A percentile compares a stretch with the other conserved stretches of the same genome.
Conservation (phyloP, 495 filamentous ascomycete genomes). For the Aspergillus homomorphus region DNA sequence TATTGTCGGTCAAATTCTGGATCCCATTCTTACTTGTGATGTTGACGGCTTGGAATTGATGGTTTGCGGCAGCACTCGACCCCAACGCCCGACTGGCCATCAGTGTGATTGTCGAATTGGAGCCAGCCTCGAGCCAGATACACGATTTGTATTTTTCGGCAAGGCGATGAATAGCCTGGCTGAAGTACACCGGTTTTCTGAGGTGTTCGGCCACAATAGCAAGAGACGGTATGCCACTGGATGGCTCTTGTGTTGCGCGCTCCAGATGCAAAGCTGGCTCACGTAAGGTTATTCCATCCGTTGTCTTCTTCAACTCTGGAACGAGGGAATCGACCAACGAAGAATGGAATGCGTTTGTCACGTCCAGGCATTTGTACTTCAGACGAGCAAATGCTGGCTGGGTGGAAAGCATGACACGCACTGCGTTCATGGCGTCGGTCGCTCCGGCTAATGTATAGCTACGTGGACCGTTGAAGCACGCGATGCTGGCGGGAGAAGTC, state of each 20-base stretch:
- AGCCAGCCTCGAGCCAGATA: constrained; percentile 53
- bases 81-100: constrained; percentile 40
- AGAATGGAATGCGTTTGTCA: constrained; percentile 55
- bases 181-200: constrained; percentile 50
- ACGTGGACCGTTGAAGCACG: constrained; percentile 49
- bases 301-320: constrained; percentile 24
- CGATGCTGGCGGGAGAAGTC: constrained; percentile 27
- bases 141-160: constrained; percentile 27
- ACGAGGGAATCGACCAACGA: constrained; percentile 40
- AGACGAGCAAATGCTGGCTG: constrained; percentile 19
- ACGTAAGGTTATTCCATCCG: constrained; percentile 25
- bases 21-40: constrained; percentile 33
- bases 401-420: constrained; percentile 4
- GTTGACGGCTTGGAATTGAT: constrained; percentile 42
- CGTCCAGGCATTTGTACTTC: constrained; percentile 38
- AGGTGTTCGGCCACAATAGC: constrained; percentile 45
- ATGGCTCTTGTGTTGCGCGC: constrained; percentile 25
- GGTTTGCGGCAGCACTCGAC: background rate
- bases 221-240: constrained; percentile 34
- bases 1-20: constrained; percentile 38
- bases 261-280: constrained; percentile 32
- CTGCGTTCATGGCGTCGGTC: constrained; percentile 29
- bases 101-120: constrained; percentile 42
- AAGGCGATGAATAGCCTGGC: constrained; percentile 45
- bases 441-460: constrained; percentile 48